Percentiles rank a stretch among this genome's conserved stretches.
phyloP scores from a whole-genome alignment of 495 filamentous ascomycete genomes.

The Lasiosphaeria miniovina region DNA sequence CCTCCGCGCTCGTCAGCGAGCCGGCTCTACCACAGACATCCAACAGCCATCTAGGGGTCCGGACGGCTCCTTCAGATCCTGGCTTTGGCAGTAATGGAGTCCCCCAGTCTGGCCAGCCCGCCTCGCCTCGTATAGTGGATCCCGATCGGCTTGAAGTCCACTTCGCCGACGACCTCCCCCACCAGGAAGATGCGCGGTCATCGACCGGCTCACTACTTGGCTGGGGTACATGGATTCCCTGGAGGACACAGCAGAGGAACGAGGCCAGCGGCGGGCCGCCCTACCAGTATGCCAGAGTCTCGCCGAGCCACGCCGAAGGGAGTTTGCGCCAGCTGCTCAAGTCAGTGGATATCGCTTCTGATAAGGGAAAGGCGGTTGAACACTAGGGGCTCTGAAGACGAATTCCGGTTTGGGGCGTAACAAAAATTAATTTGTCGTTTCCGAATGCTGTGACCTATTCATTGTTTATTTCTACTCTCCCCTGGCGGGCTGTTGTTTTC shows the following conservation, averaged over 20 bases:
- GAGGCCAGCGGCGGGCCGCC: neutral
- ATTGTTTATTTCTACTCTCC: neutral
- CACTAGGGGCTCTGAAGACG: too few relatives aligned
- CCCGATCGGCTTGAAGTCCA: conserved; percentile 12
- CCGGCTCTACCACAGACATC: conserved; percentile 49
- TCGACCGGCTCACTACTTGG: conserved; percentile 11
- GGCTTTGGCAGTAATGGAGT: neutral
- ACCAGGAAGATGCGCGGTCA: conserved; percentile 8
- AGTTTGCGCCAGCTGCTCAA: conserved; percentile 31
- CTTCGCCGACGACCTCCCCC: conserved; percentile 15
- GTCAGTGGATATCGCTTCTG: neutral
- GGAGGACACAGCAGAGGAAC: conserved; percentile 10
- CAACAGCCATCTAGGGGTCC: conserved; percentile 35
- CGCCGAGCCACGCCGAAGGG: conserved; percentile 28
- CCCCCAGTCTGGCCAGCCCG: neutral
- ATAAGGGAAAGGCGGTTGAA: neutral
- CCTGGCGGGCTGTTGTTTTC: too few relatives aligned
- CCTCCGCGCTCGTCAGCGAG: conserved; percentile 40
- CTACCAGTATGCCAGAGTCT: neutral
- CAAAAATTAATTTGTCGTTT: too few relatives aligned
- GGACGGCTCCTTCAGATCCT: conserved; percentile 21
- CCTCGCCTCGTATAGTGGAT: neutral
- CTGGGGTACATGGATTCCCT: conserved; percentile 30
- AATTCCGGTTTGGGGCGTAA: too few relatives aligned
- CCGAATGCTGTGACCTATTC: neutral